These are phyloP conservation scores for Kalmusia sp. DNA, from an alignment of 2,329 filamentous ascomycete genomes.

Conservation along the genomic window DNA sequence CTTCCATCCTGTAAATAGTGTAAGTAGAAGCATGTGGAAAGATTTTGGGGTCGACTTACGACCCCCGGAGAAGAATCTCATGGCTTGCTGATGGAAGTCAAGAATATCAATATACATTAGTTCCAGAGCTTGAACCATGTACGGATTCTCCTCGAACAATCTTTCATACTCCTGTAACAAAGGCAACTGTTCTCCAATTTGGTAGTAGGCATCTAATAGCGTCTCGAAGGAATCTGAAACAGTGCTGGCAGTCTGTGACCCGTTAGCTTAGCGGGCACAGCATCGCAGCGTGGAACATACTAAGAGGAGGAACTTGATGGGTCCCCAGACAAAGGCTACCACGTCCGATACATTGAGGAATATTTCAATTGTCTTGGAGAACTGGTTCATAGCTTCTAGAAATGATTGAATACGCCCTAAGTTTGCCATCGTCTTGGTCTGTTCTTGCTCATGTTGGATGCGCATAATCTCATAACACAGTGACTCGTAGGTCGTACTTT, in stretches of 20 bases:
- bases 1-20: slow-evolving; percentile 21
- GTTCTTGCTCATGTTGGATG: slow-evolving; percentile 28
- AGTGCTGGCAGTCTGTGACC: slow-evolving; percentile 32
- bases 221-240: slow-evolving; percentile 45
- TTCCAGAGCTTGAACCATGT: slow-evolving; percentile 41
- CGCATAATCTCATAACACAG: slow-evolving; percentile 18
- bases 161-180: slow-evolving; percentile 40
- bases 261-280: background rate
- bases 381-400: slow-evolving; percentile 47
- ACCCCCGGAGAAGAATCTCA: slow-evolving; percentile 34
- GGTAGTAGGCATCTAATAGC: slow-evolving; percentile 48
- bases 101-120: slow-evolving; percentile 50
- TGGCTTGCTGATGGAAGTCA: slow-evolving; percentile 46
- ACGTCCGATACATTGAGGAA: slow-evolving; percentile 42
- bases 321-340: slow-evolving; percentile 46
- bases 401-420: slow-evolving; percentile 24
- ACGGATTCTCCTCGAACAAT: slow-evolving; percentile 33
- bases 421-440: slow-evolving; percentile 19
- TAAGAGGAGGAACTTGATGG: slow-evolving; percentile 47
- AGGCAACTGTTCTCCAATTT: slow-evolving; percentile 49
- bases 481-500: slow-evolving; percentile 21
- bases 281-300: slow-evolving; percentile 11
- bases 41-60: slow-evolving; percentile 13
- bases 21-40: slow-evolving; percentile 8
- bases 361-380: slow-evolving; percentile 45